Base-by-base conservation (phyloP, 2,329 filamentous ascomycete genomes). In the Colletotrichum horii region DNA sequence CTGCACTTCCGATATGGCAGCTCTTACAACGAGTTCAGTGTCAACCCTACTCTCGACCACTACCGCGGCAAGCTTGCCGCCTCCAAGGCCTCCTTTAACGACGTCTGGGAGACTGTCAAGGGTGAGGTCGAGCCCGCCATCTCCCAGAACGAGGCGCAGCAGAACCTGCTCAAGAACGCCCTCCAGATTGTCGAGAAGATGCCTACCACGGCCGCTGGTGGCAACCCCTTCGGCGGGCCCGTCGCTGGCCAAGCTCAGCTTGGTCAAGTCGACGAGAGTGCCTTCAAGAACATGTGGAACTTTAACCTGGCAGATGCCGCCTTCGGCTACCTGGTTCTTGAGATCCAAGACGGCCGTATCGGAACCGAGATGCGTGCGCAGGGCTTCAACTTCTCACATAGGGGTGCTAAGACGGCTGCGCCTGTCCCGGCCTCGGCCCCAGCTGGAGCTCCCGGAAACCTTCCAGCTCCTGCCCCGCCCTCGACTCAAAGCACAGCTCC, bases 201-300 rank as follows among this genome's bases (percentile, higher is more conserved):
- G 97, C 97, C 97, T 14, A 94, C 93, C 15, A 96, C 96, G 43
- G 97, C 97, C 48, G 97, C 96, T 76, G 97, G 97, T 71, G 97
- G 97, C 26, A 98, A 98, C 83, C 97, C 97, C 8, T 99, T 99
- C 82, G 97, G 97, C 60, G 96, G 96, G 16, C 95, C 95, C 34
- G 91, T 93, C 69, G 92, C 93, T 66, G 94, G 94, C 52, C 93
- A 92, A 66, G 87, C 90, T 69, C 91, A 92, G 74, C 93, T 95
- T 66, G 97, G 97, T 36, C 95, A 98, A 82, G 96, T 99, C 22
- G 97, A 99, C 78, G 97, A 99, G 88, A 98, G 96, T 81, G 97
- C 97, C 2, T 99, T 99, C 91, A 99, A 99, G 89, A 99, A 99
- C 84, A 98, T 98, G 97, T 99, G 97, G 97, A 99, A 99, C 86